Conservation (phyloP, 1,284 basidiomycete genomes). For the Paramarasmius palmivorus region DNA sequence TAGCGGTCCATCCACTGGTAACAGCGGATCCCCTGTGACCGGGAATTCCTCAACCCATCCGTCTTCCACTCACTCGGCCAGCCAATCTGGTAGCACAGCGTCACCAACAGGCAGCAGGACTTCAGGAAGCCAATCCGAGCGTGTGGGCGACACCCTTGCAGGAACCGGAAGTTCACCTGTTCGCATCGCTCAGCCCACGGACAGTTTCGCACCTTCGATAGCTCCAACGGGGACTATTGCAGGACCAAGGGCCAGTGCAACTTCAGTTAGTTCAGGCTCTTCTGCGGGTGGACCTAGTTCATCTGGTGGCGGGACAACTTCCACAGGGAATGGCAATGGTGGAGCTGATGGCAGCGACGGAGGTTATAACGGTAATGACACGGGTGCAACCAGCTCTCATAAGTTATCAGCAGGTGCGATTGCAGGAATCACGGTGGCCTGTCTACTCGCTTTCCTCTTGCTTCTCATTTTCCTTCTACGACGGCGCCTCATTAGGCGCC, state of each 20-base stretch:
- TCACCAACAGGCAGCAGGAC: too few relatives aligned
- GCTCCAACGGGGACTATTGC: too few relatives aligned
- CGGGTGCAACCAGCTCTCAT: conserved; percentile 5
- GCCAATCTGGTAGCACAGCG: too few relatives aligned
- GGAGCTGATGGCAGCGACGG: background rate
- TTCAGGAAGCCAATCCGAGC: too few relatives aligned
- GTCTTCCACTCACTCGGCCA: background rate
- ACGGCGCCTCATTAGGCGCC: conserved; percentile 30
- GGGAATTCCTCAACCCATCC: background rate
- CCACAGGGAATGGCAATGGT: background rate
- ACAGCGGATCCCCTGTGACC: background rate
- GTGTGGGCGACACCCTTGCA: too few relatives aligned
- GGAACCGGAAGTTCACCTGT: too few relatives aligned
- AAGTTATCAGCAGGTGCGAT: conserved; percentile 27
- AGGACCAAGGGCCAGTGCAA: too few relatives aligned
- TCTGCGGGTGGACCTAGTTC: background rate
- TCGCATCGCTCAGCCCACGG: too few relatives aligned
- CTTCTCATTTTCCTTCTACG: conserved; percentile 32
- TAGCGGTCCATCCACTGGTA: background rate
- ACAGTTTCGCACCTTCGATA: too few relatives aligned
- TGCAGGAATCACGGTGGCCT: conserved; percentile 28
- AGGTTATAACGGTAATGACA: background rate
- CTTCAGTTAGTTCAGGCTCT: too few relatives aligned
- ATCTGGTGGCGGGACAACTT: background rate
- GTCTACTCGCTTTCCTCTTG: conserved; percentile 20